A percentile compares a stretch with the other conserved stretches of the same genome.
These are phyloP conservation scores for Coelastrella sp. DNA, from an alignment of 139 green algal genomes.

Conservation along the genomic window DNA sequence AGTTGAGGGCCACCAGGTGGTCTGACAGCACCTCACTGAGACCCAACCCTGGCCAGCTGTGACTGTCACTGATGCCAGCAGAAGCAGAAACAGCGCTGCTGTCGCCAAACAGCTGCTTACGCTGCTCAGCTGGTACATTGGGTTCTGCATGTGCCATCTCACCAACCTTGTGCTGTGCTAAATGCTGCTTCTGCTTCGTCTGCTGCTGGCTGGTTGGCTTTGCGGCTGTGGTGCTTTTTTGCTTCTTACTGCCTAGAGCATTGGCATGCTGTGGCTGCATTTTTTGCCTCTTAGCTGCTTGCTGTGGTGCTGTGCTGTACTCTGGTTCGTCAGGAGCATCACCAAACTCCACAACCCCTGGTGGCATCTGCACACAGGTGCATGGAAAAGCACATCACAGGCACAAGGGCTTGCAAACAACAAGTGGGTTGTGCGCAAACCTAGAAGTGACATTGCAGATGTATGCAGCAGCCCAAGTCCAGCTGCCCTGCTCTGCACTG, in stretches of 20 bases:
- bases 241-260: background rate
- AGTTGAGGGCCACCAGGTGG: slow-evolving; percentile 72
- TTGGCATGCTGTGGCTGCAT: background rate
- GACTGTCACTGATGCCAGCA: background rate
- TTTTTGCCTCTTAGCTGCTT: background rate
- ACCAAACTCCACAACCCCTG: slow-evolving; percentile 48
- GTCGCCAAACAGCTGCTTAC: slow-evolving; percentile 54
- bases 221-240: background rate
- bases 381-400: background rate
- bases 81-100: background rate
- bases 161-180: slow-evolving; percentile 36
- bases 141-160: slow-evolving; percentile 50
- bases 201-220: slow-evolving; percentile 1
- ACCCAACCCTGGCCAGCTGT: slow-evolving; percentile 61
- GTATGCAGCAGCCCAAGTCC: no score
- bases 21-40: slow-evolving; percentile 55
- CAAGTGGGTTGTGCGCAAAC: no score
- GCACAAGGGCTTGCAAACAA: no score
- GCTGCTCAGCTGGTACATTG: slow-evolving; percentile 41
- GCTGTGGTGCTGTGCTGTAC: background rate
- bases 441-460: background rate
- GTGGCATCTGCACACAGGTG: background rate
- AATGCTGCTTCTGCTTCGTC: slow-evolving; percentile 1
- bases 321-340: slow-evolving; percentile 40
- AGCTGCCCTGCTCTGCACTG: no score